Percentiles rank a stretch among this genome's conserved stretches.
Evolutionary conservation across 768 basidiomycete genomes (phyloP).

Genomic region (Kwoniella dendrophila): DNA sequence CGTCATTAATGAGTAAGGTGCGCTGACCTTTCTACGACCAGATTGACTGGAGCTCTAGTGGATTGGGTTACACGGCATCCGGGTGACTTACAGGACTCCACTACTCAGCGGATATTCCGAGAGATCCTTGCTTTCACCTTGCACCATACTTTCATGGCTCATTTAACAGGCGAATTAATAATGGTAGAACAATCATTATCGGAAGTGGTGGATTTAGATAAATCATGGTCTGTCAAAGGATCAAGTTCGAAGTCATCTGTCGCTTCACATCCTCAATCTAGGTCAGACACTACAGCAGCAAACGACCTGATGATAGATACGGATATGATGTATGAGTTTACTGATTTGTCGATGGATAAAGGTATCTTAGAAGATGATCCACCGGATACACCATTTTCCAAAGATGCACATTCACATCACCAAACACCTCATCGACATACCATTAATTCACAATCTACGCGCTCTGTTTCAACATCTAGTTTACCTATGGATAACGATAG

Average conservation of each 20-base stretch:
- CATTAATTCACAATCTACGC: slow-evolving; percentile 2
- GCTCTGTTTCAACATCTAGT: slow-evolving; percentile 18
- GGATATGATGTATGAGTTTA: slow-evolving; percentile 27
- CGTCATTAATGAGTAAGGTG: not conserved
- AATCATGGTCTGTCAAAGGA: slow-evolving; percentile 40
- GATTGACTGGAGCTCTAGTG: slow-evolving; percentile 40
- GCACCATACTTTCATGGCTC: slow-evolving; percentile 41
- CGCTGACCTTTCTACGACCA: slow-evolving; percentile 3
- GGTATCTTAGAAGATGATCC: slow-evolving; percentile 9
- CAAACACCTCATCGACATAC: too few species aligned
- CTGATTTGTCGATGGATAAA: slow-evolving; percentile 15
- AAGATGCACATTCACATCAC: slow-evolving; percentile 7
- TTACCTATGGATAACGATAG: slow-evolving; percentile 4
- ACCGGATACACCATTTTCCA: slow-evolving; percentile 6
- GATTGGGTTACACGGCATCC: slow-evolving; percentile 52
- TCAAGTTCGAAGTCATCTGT: not conserved
- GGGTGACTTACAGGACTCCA: slow-evolving; percentile 41
- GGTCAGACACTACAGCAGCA: slow-evolving; percentile 1
- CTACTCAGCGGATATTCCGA: slow-evolving; percentile 28
- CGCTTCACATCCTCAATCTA: not conserved
- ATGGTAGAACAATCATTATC: slow-evolving; percentile 33
- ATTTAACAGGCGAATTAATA: slow-evolving; percentile 47
- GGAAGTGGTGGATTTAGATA: slow-evolving; percentile 43
- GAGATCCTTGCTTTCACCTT: slow-evolving; percentile 34
- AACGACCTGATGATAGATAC: slow-evolving; percentile 26